phyloP scores from a whole-genome alignment of 495 filamentous ascomycete genomes.

The Podospora conica region DNA sequence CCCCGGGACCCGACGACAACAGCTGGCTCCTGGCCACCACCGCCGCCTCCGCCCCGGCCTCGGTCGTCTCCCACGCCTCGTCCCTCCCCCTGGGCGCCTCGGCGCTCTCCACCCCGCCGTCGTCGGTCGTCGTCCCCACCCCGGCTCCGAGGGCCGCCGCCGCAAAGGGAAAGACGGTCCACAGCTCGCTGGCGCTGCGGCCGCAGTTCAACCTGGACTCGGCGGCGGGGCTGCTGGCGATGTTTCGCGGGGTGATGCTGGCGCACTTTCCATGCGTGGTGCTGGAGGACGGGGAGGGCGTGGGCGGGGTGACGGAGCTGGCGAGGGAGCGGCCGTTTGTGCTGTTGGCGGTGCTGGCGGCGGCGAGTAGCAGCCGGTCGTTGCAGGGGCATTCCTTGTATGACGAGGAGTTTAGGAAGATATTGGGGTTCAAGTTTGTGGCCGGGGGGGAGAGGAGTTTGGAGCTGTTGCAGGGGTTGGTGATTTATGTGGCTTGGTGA shows the following conservation, averaged over 20 bases:
- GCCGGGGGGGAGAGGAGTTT: conserved; percentile 41
- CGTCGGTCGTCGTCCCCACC: conserved; percentile 10
- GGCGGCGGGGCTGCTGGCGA: conserved; percentile 33
- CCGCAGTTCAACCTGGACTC: conserved; percentile 46
- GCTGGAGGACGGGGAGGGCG: conserved; percentile 20
- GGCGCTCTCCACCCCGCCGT: conserved; percentile 24
- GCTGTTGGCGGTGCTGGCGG: conserved; percentile 40
- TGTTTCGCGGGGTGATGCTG: conserved; percentile 34
- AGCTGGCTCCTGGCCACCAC: neutral
- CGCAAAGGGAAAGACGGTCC: conserved; percentile 7
- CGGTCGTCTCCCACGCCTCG: conserved; percentile 20
- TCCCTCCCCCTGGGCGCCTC: conserved; percentile 31
- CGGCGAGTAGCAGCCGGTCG: conserved; percentile 35
- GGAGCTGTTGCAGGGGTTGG: conserved; percentile 39
- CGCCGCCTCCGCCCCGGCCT: conserved; percentile 11
- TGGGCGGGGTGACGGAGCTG: conserved; percentile 28
- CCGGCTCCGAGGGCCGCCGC: neutral
- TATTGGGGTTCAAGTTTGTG: conserved; percentile 44
- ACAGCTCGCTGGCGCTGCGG: conserved; percentile 29
- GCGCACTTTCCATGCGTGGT: conserved; percentile 35
- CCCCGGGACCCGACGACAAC: neutral
- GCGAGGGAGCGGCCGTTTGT: conserved; percentile 38
- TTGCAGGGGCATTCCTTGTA: conserved; percentile 43
- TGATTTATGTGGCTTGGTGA: conserved; percentile 43
- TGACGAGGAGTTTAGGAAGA: conserved; percentile 45